These are phyloP conservation scores for Asterophora lycoperdoides DNA, from an alignment of 768 basidiomycete genomes.

Conservation along the genomic window DNA sequence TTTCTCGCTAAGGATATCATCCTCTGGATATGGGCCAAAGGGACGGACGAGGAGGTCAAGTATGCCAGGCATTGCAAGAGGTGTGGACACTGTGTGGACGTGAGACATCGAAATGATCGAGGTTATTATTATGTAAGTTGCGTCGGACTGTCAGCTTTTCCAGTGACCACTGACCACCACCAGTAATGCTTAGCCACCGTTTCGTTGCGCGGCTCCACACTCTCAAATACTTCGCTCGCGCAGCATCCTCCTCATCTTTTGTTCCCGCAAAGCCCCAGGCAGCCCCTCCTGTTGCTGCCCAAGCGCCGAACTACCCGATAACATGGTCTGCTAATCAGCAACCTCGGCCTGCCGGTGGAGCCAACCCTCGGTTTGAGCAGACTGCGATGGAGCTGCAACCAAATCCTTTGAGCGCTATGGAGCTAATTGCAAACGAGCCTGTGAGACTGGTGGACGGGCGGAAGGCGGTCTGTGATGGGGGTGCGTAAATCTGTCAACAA, in stretches of 20 bases:
- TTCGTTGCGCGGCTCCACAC: constrained; percentile 28
- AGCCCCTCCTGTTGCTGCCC: constrained; percentile 41
- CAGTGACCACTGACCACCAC: constrained; percentile 6
- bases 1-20: constrained; percentile 19
- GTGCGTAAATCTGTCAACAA: constrained; percentile 43
- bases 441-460: constrained; percentile 76
- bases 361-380: constrained; percentile 89
- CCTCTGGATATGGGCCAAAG: constrained; percentile 31
- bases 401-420: constrained; percentile 86
- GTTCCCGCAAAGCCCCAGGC: constrained; percentile 26
- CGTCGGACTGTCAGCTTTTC: constrained; percentile 2
- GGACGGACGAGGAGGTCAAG: constrained; percentile 20
- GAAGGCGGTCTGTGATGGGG: constrained; percentile 92
- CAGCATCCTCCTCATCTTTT: constrained; percentile 26
- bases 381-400: constrained; percentile 86
- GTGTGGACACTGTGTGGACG: neutral
- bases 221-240: constrained; percentile 24
- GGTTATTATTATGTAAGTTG: too few relatives aligned
- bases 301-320: constrained; percentile 77
- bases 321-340: constrained; percentile 88
- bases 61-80: constrained; percentile 9
- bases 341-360: constrained; percentile 53
- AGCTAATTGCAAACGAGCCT: constrained; percentile 82
- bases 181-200: constrained; percentile 38
- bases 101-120: too few relatives aligned